These are phyloP conservation scores for Naganishia vishniacii DNA, from an alignment of 768 basidiomycete genomes.

Conservation along the genomic window DNA sequence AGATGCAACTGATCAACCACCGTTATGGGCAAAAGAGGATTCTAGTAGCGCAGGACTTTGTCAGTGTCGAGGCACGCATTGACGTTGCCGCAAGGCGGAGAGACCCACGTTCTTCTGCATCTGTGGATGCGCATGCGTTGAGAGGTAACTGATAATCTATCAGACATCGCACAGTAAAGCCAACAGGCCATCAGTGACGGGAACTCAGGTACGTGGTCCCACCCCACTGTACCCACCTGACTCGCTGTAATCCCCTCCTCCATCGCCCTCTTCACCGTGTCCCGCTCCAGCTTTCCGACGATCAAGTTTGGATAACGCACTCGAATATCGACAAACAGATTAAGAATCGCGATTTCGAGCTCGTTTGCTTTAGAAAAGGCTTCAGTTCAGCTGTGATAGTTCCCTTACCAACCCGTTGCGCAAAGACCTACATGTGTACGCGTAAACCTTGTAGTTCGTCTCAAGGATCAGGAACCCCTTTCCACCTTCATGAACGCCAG, in stretches of 20 bases:
- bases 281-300: constrained; percentile 90
- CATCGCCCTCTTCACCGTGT: constrained; percentile 90
- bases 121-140: constrained; percentile 92
- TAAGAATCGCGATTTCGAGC: constrained; percentile 88
- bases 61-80: constrained; percentile 24
- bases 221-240: constrained; percentile 58
- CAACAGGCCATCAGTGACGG: neutral
- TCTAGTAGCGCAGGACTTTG: constrained; percentile 58
- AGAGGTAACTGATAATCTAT: constrained; percentile 91
- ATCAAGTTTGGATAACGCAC: constrained; percentile 94
- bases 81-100: too few relatives aligned
- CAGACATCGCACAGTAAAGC: too few relatives aligned
- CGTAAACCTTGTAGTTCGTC: constrained; percentile 96
- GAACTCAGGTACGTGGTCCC: neutral
- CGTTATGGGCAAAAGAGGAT: constrained; percentile 88
- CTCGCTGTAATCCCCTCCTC: constrained; percentile 92
- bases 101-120: constrained; percentile 82
- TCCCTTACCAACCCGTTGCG: constrained; percentile 25
- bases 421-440: constrained; percentile 74
- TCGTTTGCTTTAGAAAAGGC: constrained; percentile 66
- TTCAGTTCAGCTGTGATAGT: neutral
- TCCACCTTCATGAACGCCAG: constrained; percentile 17
- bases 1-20: constrained; percentile 96
- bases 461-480: constrained; percentile 92
- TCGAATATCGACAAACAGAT: constrained; percentile 84